These are phyloP conservation scores for Podaxis sp. DNA, from an alignment of 768 basidiomycete species.

Conservation along the genomic window DNA sequence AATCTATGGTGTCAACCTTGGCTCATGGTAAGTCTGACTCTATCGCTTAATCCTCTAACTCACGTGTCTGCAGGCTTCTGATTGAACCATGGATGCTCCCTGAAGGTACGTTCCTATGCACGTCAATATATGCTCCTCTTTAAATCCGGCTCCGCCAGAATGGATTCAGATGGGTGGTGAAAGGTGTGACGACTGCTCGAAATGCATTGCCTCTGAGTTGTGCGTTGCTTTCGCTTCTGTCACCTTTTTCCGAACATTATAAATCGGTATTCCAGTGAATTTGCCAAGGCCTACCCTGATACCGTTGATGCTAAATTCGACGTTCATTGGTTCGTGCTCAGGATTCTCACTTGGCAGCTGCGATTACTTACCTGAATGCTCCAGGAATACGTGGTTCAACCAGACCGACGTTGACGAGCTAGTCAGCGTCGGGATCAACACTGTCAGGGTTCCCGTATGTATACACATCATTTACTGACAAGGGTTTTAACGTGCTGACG, in stretches of 20 bases:
- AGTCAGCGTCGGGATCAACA: conserved; percentile 60
- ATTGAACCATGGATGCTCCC: conserved; percentile 86
- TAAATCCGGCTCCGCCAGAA: conserved; percentile 37
- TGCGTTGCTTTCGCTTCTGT: conserved; percentile 27
- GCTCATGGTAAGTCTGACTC: conserved; percentile 49
- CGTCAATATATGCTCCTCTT: neutral
- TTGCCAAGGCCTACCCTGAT: conserved; percentile 57
- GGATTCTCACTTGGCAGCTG: neutral
- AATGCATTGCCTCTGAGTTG: conserved; percentile 72
- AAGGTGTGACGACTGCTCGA: conserved; percentile 53
- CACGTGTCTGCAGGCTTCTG: conserved; percentile 51
- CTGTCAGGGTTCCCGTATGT: conserved; percentile 73
- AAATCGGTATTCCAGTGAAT: conserved; percentile 41
- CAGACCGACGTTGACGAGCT: conserved; percentile 59
- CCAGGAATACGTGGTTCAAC: conserved; percentile 72
- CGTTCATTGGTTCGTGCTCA: conserved; percentile 54
- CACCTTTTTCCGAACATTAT: neutral
- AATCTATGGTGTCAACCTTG: conserved; percentile 73
- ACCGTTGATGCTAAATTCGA: conserved; percentile 60
- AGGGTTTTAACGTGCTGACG: neutral
- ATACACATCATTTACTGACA: neutral
- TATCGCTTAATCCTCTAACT: conserved; percentile 12
- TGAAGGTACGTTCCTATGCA: conserved; percentile 37
- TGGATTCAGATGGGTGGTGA: conserved; percentile 78
- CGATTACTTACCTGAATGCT: neutral